Conservation (phyloP, 2,329 filamentous ascomycete genomes). For the Aureobasidium sp. region DNA sequence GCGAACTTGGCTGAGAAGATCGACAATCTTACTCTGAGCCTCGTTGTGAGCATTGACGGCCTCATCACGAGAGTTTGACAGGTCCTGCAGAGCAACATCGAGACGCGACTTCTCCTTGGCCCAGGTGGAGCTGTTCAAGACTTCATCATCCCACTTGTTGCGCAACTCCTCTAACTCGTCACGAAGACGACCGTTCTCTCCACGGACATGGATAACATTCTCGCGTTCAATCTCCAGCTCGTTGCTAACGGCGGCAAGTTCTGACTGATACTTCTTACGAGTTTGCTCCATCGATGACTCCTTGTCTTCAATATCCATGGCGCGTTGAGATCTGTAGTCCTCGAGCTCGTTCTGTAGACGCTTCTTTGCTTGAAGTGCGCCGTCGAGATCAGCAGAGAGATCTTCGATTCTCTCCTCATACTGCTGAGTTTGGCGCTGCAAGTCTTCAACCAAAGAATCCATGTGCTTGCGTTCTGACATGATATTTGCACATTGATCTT, state of each 20-base stretch:
- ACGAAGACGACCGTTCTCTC: conserved; percentile 80
- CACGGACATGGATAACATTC: conserved; percentile 74
- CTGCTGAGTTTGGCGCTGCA: conserved; percentile 82
- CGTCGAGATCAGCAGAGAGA: conserved; percentile 79
- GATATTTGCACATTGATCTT: conserved; percentile 81
- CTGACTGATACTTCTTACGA: conserved; percentile 91
- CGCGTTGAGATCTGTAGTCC: conserved; percentile 90
- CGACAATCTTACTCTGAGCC: conserved; percentile 86
- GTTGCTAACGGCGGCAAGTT: conserved; percentile 81
- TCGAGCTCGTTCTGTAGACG: conserved; percentile 94
- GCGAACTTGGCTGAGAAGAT: conserved; percentile 81
- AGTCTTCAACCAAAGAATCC: conserved; percentile 78
- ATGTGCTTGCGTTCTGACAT: conserved; percentile 90
- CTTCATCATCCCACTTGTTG: conserved; percentile 96
- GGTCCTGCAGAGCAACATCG: conserved; percentile 80
- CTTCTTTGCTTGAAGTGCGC: conserved; percentile 81
- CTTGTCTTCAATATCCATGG: conserved; percentile 95
- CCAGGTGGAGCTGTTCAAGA: conserved; percentile 96
- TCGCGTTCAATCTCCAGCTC: conserved; percentile 92
- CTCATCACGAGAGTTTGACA: conserved; percentile 87
- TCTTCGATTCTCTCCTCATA: conserved; percentile 90
- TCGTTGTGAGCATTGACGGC: conserved; percentile 90
- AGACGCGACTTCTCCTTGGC: conserved; percentile 94
- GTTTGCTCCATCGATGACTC: conserved; percentile 95
- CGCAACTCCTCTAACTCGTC: conserved; percentile 93